Conservation (phyloP, 306 rosid species). For the Geum urbanum region DNA sequence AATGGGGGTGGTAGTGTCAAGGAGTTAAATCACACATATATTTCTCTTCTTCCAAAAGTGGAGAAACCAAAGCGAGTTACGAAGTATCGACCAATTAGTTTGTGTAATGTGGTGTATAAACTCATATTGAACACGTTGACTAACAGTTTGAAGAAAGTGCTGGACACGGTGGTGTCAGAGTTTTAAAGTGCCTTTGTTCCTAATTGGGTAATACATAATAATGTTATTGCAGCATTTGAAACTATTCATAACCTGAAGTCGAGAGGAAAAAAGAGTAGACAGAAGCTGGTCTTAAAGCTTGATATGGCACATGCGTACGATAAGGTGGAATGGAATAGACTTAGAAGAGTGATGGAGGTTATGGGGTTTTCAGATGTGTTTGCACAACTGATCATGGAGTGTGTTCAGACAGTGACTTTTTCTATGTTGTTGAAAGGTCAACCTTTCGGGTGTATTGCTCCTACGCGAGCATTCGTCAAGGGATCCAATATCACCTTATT, state of each 20-base stretch:
- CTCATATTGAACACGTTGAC: too few species aligned
- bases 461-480: background rate
- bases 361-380: background rate
- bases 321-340: background rate
- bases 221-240: background rate
- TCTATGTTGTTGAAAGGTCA: background rate
- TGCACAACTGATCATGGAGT: background rate
- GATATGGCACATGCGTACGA: background rate
- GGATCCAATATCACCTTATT: background rate
- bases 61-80: background rate
- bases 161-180: background rate
- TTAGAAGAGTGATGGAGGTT: background rate
- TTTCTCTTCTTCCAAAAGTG: background rate
- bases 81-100: background rate
- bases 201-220: background rate
- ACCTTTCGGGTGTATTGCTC: background rate
- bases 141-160: too few species aligned
- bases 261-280: background rate
- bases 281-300: background rate
- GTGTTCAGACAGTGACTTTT: background rate
- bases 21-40: background rate
- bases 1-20: too few species aligned
- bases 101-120: too few species aligned
- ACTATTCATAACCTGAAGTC: background rate
- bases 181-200: background rate